These are phyloP conservation scores for Achaetomium macrosporum DNA, from an alignment of 2,329 filamentous ascomycete species.

Conservation along the genomic window DNA sequence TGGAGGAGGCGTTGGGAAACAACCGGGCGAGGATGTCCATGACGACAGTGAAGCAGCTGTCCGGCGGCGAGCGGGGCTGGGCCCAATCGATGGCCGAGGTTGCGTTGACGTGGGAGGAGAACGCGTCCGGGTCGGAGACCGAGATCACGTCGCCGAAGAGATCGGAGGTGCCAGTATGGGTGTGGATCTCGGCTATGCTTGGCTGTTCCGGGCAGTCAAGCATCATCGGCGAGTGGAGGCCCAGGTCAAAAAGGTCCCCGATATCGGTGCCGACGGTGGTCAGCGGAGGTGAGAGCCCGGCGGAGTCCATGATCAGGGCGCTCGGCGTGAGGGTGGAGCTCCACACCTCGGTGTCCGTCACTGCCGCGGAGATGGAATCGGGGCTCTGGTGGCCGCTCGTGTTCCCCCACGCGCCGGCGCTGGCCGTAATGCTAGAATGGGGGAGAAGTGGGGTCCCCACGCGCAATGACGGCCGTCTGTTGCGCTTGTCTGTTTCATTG, in stretches of 20 bases:
- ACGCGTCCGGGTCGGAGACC: neutral
- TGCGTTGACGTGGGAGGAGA: neutral
- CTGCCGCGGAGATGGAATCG: neutral
- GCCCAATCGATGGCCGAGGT: neutral
- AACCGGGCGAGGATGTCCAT: constrained; percentile 16
- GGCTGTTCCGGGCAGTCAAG: constrained; percentile 1
- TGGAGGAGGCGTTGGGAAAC: constrained; percentile 13
- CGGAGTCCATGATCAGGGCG: neutral
- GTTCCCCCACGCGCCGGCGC: neutral
- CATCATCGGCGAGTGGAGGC: constrained; percentile 1
- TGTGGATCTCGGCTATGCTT: neutral
- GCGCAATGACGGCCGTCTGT: neutral
- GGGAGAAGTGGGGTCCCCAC: neutral
- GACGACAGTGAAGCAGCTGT: constrained; percentile 1
- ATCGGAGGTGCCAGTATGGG: neutral
- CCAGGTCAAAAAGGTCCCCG: constrained; percentile 1
- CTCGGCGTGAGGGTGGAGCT: neutral
- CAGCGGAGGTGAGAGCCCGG: constrained; percentile 1
- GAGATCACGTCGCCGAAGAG: neutral
- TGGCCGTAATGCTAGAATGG: neutral
- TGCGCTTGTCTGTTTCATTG: neutral
- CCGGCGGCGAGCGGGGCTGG: neutral
- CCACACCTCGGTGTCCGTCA: neutral
- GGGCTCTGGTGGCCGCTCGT: neutral
- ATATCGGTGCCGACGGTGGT: neutral